Base-by-base conservation (phyloP, 305 asterid genomes). In the Coffea humblotiana region DNA sequence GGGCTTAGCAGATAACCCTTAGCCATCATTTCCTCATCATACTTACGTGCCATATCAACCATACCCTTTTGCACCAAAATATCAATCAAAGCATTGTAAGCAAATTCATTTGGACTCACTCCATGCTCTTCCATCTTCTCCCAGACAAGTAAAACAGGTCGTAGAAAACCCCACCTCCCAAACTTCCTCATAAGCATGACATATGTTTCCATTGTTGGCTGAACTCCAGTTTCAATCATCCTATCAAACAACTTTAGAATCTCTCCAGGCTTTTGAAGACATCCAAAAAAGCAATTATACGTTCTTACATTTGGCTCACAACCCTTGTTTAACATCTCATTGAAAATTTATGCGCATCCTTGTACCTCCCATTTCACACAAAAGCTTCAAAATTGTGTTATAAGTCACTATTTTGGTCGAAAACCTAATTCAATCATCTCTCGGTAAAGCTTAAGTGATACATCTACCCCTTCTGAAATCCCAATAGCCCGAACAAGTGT, bases 151-250 rank as follows among this genome's bases (percentile, higher is more conserved):
- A 92, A 74, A 78, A 93, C 96, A 0, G 98, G 99, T 80, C 98
- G 86, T 64, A 93, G 96, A 83, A 95, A 93, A 75, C 97, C 99
- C 99, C 98, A 95, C 83, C 98, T 89, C n/a, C 95, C 98, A 82
- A 93, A 95, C 90, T 95, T 95, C 86, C 96, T 92, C 92, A 95
- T 88, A 27, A 95, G 94, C 96, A 95, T 86, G 35, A 95, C 98
- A 86, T 88, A 93, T 0, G 99, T 95, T 60, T 93, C 99, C 93
- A 93, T 85, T 77, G 86, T 87, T 7, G 99, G 98, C 10, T 78
- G 89, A 75, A 93, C 81, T 25, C 98, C 97, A 27, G 84, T 88
- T 29, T 86, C 96, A 45, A 84, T 69, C 99, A 95, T 95, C 88
- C 87, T 82, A 86, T 93, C 95, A 71, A 95, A 92, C 88, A 91